These are phyloP conservation scores for Chalaropsis thielavioides DNA, from an alignment of 2,329 filamentous ascomycete species.

Conservation along the genomic window DNA sequence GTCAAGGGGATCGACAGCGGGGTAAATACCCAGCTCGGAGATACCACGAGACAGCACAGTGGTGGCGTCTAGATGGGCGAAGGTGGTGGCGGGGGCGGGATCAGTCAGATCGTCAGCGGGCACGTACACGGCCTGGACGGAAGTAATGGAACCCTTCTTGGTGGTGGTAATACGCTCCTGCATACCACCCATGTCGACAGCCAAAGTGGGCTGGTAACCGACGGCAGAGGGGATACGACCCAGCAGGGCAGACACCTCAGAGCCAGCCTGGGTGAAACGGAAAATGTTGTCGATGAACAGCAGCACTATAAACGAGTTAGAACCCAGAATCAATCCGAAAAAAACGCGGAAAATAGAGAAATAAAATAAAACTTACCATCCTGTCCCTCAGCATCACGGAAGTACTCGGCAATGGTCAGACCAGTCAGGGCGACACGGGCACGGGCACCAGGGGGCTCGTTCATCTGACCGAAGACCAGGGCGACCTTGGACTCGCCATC, in stretches of 20 bases:
- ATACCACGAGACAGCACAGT: slow-evolving; percentile 99
- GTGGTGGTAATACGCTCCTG: slow-evolving; percentile 99
- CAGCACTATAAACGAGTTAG: slow-evolving; percentile 45
- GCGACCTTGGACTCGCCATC: slow-evolving; percentile 99
- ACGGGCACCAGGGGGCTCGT: slow-evolving; percentile 98
- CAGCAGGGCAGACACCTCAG: slow-evolving; percentile 96
- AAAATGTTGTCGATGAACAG: slow-evolving; percentile 99
- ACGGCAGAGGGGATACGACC: slow-evolving; percentile 99
- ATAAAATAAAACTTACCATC: slow-evolving; percentile 58
- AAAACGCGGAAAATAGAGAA: not conserved
- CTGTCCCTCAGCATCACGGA: slow-evolving; percentile 64
- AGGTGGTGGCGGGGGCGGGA: slow-evolving; percentile 97
- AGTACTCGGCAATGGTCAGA: slow-evolving; percentile 67
- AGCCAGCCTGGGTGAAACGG: slow-evolving; percentile 99
- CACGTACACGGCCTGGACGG: slow-evolving; percentile 99
- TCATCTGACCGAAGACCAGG: slow-evolving; percentile 99
- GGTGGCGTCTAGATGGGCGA: slow-evolving; percentile 99
- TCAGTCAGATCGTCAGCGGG: slow-evolving; percentile 99
- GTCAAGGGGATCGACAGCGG: slow-evolving; percentile 97
- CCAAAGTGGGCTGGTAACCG: slow-evolving; percentile 98
- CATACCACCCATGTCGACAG: slow-evolving; percentile 98
- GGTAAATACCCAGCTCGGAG: slow-evolving; percentile 99
- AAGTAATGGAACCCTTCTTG: slow-evolving; percentile 98
- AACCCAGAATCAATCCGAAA: not conserved
- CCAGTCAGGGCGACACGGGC: slow-evolving; percentile 98